Base-by-base conservation (phyloP, 164 flowering plant species). In the Brasenia schreberi region DNA sequence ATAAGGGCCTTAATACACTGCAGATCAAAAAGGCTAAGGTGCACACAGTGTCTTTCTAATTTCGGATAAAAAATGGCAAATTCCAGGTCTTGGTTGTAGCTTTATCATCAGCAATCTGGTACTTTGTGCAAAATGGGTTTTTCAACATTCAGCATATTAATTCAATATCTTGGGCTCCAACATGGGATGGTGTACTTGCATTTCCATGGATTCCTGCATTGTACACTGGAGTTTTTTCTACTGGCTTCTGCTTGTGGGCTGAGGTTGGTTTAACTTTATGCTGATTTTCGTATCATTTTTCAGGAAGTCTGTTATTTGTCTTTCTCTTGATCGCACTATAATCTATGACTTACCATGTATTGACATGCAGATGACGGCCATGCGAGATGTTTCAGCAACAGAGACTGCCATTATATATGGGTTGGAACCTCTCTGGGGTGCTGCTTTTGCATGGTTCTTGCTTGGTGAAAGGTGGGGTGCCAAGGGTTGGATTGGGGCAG, bases 361-460 rank as follows among this genome's bases (percentile, higher is more conserved):
- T 23, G 27, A 23, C 27, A 23, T 23, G 49, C 81, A 91, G 96
- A 85, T 89, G 83, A 75, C 83, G 60, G 93, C 96, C 12, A 88
- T 92, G 97, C 71, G 82, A 64, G 89, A 92, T 71, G 86, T 92
- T 64, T 87, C 94, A 61, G 96, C 96, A 16, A 86, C 94, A 42
- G 97, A 92, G 82, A 78, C 94, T 61, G 96, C 96, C 39, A 83
- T 92, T 42, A 83, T 92, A 11, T 89, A 89, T 77, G 90, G 90
- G 2, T 66, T 89, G 81, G 97, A 92, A 71, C 96, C 96, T 62
- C 72, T 92, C 6, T 92, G 97, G 97, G 97, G 96, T 79, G 96
- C 96, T 78, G 87, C 86, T 67, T 89, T 91, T 78, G 94, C 97
- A 59, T 92, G 97, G 97, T 84, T 82, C 72, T 83, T 92, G 39